phyloP scores from a whole-genome alignment of 768 basidiomycete genomes.

The Neoboletus magnificus region DNA sequence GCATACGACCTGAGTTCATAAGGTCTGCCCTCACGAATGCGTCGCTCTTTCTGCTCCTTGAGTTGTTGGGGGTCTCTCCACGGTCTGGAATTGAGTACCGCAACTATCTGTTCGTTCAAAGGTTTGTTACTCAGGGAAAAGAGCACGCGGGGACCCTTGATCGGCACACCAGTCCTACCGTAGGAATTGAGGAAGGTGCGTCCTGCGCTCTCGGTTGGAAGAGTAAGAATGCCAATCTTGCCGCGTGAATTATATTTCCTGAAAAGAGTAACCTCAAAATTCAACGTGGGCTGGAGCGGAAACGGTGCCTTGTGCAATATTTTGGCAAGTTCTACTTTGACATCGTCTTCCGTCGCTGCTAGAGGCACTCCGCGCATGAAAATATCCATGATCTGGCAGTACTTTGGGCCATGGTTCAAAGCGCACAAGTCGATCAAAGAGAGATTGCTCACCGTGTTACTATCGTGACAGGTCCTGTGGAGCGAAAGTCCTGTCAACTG shows the following conservation, averaged over 20 bases:
- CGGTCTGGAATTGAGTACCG: constrained; percentile 17
- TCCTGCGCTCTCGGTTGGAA: constrained; percentile 23
- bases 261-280: constrained; percentile 36
- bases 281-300: constrained; percentile 22
- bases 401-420: neutral
- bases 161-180: constrained; percentile 20
- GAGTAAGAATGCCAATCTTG: constrained; percentile 30
- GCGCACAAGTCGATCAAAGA: neutral
- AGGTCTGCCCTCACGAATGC: constrained; percentile 20
- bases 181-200: constrained; percentile 27
- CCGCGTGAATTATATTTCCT: constrained; percentile 18
- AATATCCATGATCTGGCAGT: constrained; percentile 30
- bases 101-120: constrained; percentile 23
- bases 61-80: constrained; percentile 34
- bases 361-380: constrained; percentile 32
- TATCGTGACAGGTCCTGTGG: constrained; percentile 7
- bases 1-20: constrained; percentile 25
- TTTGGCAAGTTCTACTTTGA: constrained; percentile 32
- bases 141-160: constrained; percentile 23
- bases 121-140: constrained; percentile 24
- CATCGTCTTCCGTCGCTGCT: constrained; percentile 30
- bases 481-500: neutral
- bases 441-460: constrained; percentile 19
- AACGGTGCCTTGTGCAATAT: constrained; percentile 36
- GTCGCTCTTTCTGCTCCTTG: constrained; percentile 21